phyloP scores from a whole-genome alignment of 1,284 basidiomycete species.

The Cerrena zonata region DNA sequence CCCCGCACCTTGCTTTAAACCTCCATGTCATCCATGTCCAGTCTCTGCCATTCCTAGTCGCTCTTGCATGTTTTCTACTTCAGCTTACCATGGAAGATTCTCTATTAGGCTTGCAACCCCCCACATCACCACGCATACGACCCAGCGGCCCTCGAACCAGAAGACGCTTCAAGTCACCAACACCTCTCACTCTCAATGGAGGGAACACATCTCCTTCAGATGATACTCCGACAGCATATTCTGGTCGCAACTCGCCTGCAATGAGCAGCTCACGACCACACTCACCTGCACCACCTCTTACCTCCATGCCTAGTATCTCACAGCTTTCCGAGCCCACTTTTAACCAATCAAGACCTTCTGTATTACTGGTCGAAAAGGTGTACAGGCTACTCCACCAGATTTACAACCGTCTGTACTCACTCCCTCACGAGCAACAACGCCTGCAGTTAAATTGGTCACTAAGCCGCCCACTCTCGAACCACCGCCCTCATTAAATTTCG shows the following conservation, averaged over 20 bases:
- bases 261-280: constrained; percentile 6
- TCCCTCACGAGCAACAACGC: constrained; percentile 21
- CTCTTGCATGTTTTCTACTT: background rate
- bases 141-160: constrained; percentile 14
- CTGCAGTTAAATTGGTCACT: constrained; percentile 21
- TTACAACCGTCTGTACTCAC: constrained; percentile 11
- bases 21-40: constrained; percentile 6
- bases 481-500: constrained; percentile 49
- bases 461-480: constrained; percentile 34
- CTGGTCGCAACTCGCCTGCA: constrained; percentile 12
- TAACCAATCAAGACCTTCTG: background rate
- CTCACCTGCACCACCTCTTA: constrained; percentile 7
- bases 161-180: constrained; percentile 5
- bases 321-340: constrained; percentile 4
- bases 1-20: background rate
- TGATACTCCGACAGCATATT: constrained; percentile 9
- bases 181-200: constrained; percentile 1
- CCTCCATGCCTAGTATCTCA: constrained; percentile 11
- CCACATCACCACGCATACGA: constrained; percentile 10
- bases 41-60: background rate
- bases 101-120: background rate
- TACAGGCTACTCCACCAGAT: constrained; percentile 8
- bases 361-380: constrained; percentile 9
- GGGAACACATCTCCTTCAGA: constrained; percentile 7
- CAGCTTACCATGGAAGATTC: constrained; percentile 2